Evolutionary conservation across 2,329 filamentous ascomycete genomes (phyloP).

Genomic region (Pyricularia sp.): DNA sequence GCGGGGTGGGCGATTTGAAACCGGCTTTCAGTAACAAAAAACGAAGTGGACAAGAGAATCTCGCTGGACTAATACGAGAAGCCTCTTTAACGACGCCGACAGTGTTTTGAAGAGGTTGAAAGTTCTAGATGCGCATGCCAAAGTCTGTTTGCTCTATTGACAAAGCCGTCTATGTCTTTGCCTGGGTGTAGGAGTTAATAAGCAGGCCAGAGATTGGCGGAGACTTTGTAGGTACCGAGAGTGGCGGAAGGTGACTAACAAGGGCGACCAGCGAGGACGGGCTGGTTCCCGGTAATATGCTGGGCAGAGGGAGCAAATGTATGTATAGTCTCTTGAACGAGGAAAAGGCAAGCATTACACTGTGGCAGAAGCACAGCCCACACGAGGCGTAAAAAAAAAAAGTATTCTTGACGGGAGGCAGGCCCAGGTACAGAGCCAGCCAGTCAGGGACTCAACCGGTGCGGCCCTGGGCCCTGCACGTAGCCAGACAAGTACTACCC

Average conservation of each 20-base stretch:
- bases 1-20: neutral
- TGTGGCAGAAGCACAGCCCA: neutral
- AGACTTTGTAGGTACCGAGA: neutral
- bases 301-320: neutral
- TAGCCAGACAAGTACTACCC: neutral
- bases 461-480: neutral
- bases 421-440: neutral
- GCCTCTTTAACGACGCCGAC: neutral
- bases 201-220: neutral
- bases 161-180: neutral
- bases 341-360: neutral
- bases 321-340: neutral
- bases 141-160: neutral
- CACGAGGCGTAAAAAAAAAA: neutral
- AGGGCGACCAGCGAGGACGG: neutral
- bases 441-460: neutral
- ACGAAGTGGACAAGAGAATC: neutral
- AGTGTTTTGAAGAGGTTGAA: neutral
- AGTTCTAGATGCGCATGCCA: neutral
- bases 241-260: neutral
- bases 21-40: neutral
- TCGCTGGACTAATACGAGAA: neutral
- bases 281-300: neutral
- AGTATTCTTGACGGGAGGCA: neutral
- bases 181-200: neutral